These are phyloP conservation scores for Flaveria floridana DNA, from an alignment of 140 eudicot species.

Conservation along the genomic window DNA sequence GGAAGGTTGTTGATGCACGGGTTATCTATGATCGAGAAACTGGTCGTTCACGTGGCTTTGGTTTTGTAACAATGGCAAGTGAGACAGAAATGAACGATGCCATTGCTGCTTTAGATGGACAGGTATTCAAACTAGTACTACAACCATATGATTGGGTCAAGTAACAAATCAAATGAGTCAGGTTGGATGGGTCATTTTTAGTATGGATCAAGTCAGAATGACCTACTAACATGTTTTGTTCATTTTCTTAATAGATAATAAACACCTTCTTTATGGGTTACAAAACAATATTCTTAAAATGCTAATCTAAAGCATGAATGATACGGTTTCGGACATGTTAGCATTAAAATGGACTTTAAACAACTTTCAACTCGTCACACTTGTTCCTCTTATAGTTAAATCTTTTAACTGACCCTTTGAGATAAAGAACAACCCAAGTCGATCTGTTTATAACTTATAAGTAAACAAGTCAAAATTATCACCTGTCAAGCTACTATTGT, in stretches of 20 bases:
- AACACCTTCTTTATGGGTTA: background rate
- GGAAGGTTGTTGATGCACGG: constrained; percentile 73
- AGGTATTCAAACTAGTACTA: constrained; percentile 47
- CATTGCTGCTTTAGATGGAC: constrained; percentile 79
- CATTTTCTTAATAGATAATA: background rate
- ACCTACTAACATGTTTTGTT: background rate
- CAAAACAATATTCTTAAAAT: background rate
- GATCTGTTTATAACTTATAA: background rate
- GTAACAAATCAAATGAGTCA: background rate
- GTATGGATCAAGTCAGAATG: background rate
- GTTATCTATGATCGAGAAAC: constrained; percentile 76
- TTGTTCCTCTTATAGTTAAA: background rate
- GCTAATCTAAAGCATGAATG: background rate
- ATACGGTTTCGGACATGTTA: background rate
- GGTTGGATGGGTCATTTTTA: background rate
- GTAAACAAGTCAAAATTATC: background rate
- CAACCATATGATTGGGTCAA: background rate
- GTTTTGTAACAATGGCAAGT: constrained; percentile 80
- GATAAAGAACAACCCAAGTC: background rate
- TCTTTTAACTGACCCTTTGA: background rate
- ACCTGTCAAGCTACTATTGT: background rate
- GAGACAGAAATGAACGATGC: constrained; percentile 80
- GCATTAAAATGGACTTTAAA: background rate
- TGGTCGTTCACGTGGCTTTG: constrained; percentile 88
- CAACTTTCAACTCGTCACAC: background rate